phyloP scores from a whole-genome alignment of 305 asterid species.

The Rubia tinctorum region DNA sequence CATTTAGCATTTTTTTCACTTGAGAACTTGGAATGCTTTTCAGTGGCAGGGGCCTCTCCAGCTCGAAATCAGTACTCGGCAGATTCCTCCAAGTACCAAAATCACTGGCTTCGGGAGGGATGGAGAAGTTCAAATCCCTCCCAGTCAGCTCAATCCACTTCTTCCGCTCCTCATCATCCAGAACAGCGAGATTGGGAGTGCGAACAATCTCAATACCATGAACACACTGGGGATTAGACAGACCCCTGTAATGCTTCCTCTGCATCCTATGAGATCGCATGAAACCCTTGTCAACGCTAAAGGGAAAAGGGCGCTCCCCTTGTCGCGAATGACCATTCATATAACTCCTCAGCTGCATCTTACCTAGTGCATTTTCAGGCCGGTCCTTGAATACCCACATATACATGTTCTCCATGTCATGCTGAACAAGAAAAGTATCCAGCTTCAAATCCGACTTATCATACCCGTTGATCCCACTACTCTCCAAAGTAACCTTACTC shows the following conservation, averaged over 20 bases:
- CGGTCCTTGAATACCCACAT: slow-evolving; percentile 52
- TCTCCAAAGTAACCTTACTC: slow-evolving; percentile 24
- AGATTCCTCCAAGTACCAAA: slow-evolving; percentile 42
- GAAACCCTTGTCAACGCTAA: slow-evolving; percentile 40
- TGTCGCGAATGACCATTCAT: slow-evolving; percentile 52
- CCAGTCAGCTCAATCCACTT: slow-evolving; percentile 49
- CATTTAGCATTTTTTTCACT: slow-evolving; percentile 30
- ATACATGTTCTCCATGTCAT: slow-evolving; percentile 51
- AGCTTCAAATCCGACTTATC: slow-evolving; percentile 40
- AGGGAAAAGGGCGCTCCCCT: slow-evolving; percentile 43
- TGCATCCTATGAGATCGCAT: slow-evolving; percentile 48
- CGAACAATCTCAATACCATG: slow-evolving; percentile 48
- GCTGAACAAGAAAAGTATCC: slow-evolving; percentile 46
- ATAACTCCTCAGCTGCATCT: slow-evolving; percentile 49
- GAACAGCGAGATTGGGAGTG: slow-evolving; percentile 34
- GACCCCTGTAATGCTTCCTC: slow-evolving; percentile 42
- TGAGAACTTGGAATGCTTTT: slow-evolving; percentile 21
- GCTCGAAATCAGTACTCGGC: slow-evolving; percentile 34
- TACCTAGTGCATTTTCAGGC: slow-evolving; percentile 48
- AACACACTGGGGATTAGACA: slow-evolving; percentile 46
- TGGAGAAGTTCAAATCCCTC: slow-evolving; percentile 35
- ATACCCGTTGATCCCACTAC: slow-evolving; percentile 28
- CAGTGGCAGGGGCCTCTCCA: slow-evolving; percentile 29
- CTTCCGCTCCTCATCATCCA: slow-evolving; percentile 40
- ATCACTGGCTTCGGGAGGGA: slow-evolving; percentile 42